Evolutionary conservation across 2,329 filamentous ascomycete species (phyloP).

Genomic region (Annulohypoxylon truncatum): DNA sequence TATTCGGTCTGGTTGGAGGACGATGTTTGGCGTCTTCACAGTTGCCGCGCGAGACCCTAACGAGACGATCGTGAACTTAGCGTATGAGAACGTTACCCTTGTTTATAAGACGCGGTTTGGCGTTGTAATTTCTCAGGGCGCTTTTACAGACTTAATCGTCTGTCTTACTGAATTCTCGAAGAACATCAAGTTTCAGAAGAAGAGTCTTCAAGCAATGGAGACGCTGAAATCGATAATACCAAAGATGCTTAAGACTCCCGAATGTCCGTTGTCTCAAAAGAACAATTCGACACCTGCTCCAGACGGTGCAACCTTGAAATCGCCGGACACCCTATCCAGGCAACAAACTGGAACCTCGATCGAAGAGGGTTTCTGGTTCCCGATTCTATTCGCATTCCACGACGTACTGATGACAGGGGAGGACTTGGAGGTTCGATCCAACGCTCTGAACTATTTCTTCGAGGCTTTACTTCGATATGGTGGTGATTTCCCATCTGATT

Average conservation of each 20-base stretch:
- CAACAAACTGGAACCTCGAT: conserved; percentile 84
- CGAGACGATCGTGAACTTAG: conserved; percentile 94
- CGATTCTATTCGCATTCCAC: conserved; percentile 96
- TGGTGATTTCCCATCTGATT: conserved; percentile 89
- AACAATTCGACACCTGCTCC: conserved; percentile 52
- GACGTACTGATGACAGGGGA: conserved; percentile 99
- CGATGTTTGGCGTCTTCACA: conserved; percentile 99
- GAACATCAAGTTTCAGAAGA: conserved; percentile 98
- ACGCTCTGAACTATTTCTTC: conserved; percentile 95
- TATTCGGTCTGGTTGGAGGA: conserved; percentile 97
- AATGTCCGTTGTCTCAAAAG: conserved; percentile 86
- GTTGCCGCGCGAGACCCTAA: conserved; percentile 93
- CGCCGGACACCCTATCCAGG: conserved; percentile 58
- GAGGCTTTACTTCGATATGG: conserved; percentile 92
- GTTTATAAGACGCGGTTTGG: conserved; percentile 97
- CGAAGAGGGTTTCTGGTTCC: conserved; percentile 99
- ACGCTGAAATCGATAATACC: conserved; percentile 92
- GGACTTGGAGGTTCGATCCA: conserved; percentile 92
- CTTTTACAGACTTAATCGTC: conserved; percentile 95
- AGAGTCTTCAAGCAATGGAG: conserved; percentile 95
- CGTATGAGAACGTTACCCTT: conserved; percentile 95
- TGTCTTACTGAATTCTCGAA: conserved; percentile 99
- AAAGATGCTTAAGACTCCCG: conserved; percentile 93
- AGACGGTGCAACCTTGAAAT: conserved; percentile 53
- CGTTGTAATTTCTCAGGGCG: conserved; percentile 94